Conservation (phyloP, 345 rosid species). For the Excoecaria cochinchinensis region DNA sequence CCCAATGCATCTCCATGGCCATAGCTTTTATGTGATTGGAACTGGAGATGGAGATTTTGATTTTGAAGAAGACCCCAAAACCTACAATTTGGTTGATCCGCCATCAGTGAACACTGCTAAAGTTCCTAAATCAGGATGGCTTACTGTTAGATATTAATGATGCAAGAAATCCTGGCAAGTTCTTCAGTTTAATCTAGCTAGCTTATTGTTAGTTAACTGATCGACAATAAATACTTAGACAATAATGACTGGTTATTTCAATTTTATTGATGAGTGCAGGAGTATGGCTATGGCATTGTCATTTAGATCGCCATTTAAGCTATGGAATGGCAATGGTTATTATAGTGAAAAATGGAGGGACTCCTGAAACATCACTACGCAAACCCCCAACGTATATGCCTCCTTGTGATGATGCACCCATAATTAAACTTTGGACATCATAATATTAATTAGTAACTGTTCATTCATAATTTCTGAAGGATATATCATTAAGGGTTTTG, state of each 20-base stretch:
- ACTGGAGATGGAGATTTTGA: constrained; percentile 37
- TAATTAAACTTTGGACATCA: neutral
- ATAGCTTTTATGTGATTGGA: constrained; percentile 47
- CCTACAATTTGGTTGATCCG: too few relatives aligned
- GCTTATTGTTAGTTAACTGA: too few relatives aligned
- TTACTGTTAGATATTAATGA: neutral
- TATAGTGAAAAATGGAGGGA: constrained; percentile 31
- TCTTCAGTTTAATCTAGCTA: neutral
- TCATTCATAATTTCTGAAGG: neutral
- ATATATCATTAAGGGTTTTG: too few relatives aligned
- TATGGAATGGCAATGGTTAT: constrained; percentile 36
- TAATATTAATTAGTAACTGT: neutral
- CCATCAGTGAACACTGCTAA: constrained; percentile 34
- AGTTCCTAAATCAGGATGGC: neutral
- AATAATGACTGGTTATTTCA: too few relatives aligned
- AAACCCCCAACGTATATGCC: constrained; percentile 31
- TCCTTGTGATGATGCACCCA: constrained; percentile 12
- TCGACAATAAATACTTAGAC: too few relatives aligned
- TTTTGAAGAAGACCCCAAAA: constrained; percentile 16
- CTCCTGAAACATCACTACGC: constrained; percentile 21
- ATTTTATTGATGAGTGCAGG: neutral
- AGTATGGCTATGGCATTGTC: constrained; percentile 24
- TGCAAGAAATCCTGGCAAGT: neutral
- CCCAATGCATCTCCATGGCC: constrained; percentile 49
- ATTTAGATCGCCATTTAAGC: constrained; percentile 26